Evolutionary conservation across 2,329 filamentous ascomycete species (phyloP).

Genomic region (Pseudovirgaria hyperparasitica): DNA sequence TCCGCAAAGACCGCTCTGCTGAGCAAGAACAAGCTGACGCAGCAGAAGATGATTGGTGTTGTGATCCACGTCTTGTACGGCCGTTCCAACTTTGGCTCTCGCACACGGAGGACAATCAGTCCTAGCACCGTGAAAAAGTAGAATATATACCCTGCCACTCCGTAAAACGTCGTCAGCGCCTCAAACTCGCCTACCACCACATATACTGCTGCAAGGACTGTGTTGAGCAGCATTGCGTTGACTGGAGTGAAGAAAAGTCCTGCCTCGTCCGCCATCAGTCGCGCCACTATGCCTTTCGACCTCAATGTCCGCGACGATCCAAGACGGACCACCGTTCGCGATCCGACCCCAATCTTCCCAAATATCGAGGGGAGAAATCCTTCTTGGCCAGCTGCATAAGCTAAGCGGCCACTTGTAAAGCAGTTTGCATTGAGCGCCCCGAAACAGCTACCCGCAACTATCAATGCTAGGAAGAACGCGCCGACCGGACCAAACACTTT

Average conservation of each 20-base stretch:
- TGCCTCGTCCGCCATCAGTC: constrained; percentile 42
- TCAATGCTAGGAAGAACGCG: constrained; percentile 70
- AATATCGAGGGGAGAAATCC: constrained; percentile 80
- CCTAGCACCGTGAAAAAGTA: constrained; percentile 94
- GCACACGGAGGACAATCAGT: constrained; percentile 77
- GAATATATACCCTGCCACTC: constrained; percentile 92
- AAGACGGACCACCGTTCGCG: constrained; percentile 22
- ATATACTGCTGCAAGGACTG: constrained; percentile 59
- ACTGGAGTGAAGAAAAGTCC: constrained; percentile 91
- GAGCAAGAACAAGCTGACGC: constrained; percentile 84
- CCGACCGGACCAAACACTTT: constrained; percentile 81
- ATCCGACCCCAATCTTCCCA: constrained; percentile 62
- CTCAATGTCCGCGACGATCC: background rate
- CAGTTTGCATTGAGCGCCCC: constrained; percentile 88
- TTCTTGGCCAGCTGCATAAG: constrained; percentile 91
- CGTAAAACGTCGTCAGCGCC: constrained; percentile 91
- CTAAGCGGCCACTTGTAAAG: constrained; percentile 82
- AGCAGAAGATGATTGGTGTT: constrained; percentile 96
- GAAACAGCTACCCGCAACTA: constrained; percentile 85
- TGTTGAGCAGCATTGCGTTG: constrained; percentile 77
- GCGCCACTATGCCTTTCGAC: constrained; percentile 9
- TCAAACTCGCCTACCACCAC: constrained; percentile 79
- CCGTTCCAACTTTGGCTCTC: constrained; percentile 74
- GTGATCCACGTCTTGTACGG: constrained; percentile 95
- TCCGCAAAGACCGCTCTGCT: constrained; percentile 82